Conservation (phyloP, 2,329 filamentous ascomycete genomes). For the Tympanopsis confertula region DNA sequence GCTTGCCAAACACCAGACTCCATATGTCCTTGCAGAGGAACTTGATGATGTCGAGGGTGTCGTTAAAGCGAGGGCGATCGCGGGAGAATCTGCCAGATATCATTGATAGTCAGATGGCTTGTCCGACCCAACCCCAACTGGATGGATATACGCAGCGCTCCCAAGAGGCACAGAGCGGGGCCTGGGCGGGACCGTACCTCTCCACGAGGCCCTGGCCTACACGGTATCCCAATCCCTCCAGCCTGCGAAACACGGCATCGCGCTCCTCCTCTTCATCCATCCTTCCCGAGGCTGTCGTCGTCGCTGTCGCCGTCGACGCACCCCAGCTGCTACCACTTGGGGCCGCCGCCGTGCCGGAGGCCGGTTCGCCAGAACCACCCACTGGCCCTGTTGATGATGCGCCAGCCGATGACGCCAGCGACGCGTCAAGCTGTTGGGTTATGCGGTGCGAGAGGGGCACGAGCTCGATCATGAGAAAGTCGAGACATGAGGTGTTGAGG, state of each 20-base stretch:
- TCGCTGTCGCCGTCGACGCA: conserved; percentile 9
- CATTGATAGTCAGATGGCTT: not conserved
- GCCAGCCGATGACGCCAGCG: conserved; percentile 21
- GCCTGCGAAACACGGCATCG: conserved; percentile 72
- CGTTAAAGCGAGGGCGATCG: conserved; percentile 77
- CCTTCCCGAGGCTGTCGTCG: conserved; percentile 12
- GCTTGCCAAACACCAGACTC: conserved; percentile 88
- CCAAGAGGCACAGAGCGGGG: not conserved
- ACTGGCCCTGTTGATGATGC: conserved; percentile 7
- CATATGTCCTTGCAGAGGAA: conserved; percentile 98
- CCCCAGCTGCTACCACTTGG: conserved; percentile 7
- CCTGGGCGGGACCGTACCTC: conserved; percentile 40
- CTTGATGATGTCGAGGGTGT: conserved; percentile 92
- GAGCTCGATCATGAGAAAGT: conserved; percentile 91
- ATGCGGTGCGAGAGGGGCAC: conserved; percentile 88
- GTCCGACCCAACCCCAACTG: not conserved
- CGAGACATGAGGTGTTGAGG: conserved; percentile 74
- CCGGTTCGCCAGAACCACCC: conserved; percentile 5
- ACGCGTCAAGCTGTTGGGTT: conserved; percentile 56
- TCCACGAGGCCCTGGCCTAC: conserved; percentile 89
- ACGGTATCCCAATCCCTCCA: conserved; percentile 78
- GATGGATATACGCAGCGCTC: not conserved
- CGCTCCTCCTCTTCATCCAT: conserved; percentile 70
- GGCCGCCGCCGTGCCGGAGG: conserved; percentile 5
- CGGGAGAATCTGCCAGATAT: conserved; percentile 53